phyloP scores from a whole-genome alignment of 2,329 filamentous ascomycete species.

The Colletotrichum magnum region DNA sequence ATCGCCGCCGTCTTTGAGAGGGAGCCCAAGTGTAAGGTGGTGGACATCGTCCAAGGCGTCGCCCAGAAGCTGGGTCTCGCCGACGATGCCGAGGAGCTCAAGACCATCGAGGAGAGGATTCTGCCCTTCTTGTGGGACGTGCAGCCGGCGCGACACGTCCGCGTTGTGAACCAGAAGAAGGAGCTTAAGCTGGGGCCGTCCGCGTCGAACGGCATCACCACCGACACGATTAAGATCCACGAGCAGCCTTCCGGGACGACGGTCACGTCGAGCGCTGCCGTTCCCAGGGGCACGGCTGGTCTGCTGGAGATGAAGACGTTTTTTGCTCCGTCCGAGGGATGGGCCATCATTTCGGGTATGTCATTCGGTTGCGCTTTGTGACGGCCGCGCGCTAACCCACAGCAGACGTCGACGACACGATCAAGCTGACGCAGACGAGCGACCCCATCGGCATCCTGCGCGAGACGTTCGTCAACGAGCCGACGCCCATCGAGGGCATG shows the following conservation, averaged over 20 bases:
- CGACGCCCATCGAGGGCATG: conserved; percentile 83
- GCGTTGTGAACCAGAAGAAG: conserved; percentile 69
- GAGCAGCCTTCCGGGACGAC: conserved; percentile 60
- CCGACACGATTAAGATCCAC: conserved; percentile 70
- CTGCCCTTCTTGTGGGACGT: conserved; percentile 85
- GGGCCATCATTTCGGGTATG: conserved; percentile 83
- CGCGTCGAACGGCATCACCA: conserved; percentile 79
- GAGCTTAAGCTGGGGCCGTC: conserved; percentile 76
- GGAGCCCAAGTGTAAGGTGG: conserved; percentile 75
- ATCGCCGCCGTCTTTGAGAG: conserved; percentile 86
- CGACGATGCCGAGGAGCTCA: conserved; percentile 69
- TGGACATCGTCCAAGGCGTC: conserved; percentile 78
- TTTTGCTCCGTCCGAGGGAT: conserved; percentile 83
- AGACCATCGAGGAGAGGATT: conserved; percentile 76
- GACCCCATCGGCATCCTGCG: conserved; percentile 85
- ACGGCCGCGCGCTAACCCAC: conserved; percentile 38
- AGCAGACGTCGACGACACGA: conserved; percentile 93
- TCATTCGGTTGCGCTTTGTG: not conserved
- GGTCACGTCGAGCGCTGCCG: conserved; percentile 63
- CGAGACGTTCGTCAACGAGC: conserved; percentile 85
- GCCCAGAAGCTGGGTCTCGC: conserved; percentile 78
- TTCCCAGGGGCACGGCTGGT: conserved; percentile 67
- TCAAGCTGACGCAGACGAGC: conserved; percentile 89
- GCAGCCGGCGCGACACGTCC: conserved; percentile 77
- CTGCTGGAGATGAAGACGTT: conserved; percentile 77